Conservation (phyloP, 2,329 filamentous ascomycete genomes). For the Aspergillus nomiae region DNA sequence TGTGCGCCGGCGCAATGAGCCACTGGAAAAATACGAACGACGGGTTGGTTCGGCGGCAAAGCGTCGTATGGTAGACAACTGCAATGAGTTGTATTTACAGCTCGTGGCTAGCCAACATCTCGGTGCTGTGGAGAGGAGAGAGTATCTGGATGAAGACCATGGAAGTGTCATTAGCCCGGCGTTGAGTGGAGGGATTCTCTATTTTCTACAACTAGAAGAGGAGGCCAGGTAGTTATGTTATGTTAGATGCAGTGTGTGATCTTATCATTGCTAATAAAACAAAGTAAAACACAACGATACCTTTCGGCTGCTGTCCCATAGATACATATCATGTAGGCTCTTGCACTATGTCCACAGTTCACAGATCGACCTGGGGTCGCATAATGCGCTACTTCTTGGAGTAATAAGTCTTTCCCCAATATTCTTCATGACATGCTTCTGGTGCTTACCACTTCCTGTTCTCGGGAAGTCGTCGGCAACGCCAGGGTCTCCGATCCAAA, state of each 20-base stretch:
- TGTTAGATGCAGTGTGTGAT: neutral
- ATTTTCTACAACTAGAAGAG: conserved; percentile 16
- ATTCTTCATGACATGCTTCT: conserved; percentile 58
- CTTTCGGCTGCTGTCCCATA: neutral
- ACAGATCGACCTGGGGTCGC: neutral
- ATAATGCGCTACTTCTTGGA: neutral
- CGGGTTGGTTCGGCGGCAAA: conserved; percentile 17
- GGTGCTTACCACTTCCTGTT: conserved; percentile 68
- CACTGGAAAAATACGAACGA: conserved; percentile 32
- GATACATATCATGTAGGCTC: neutral
- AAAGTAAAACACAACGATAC: neutral
- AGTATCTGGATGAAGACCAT: conserved; percentile 36
- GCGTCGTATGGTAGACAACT: conserved; percentile 30
- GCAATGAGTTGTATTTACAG: conserved; percentile 21
- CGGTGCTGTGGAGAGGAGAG: conserved; percentile 16
- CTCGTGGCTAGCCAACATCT: conserved; percentile 19
- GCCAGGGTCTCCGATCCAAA: conserved; percentile 68
- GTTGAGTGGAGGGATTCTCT: conserved; percentile 26
- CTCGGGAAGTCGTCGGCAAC: conserved; percentile 56
- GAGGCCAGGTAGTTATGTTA: neutral
- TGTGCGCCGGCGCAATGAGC: conserved; percentile 28
- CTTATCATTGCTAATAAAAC: neutral
- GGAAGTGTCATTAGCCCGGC: conserved; percentile 33
- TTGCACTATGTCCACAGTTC: neutral
- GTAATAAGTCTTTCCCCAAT: conserved; percentile 29